phyloP scores from a whole-genome alignment of 2,329 filamentous ascomycete species.

The Aureobasidium melanogenum region DNA sequence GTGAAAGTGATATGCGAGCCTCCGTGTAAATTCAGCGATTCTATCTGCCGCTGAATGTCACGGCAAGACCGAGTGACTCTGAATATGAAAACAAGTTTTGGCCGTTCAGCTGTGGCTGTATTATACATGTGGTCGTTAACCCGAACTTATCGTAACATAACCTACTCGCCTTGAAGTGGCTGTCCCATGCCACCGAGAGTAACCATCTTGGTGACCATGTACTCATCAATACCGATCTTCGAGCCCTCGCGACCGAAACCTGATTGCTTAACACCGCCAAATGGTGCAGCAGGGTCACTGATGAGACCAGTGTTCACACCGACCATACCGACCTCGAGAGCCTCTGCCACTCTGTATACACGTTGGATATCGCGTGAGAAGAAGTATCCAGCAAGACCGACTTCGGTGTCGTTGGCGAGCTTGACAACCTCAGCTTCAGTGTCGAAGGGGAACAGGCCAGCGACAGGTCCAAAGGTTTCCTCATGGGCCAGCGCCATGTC shows the following conservation, averaged over 20 bases:
- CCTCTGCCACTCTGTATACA: conserved; percentile 52
- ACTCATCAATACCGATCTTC: conserved; percentile 42
- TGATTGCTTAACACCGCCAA: conserved; percentile 33
- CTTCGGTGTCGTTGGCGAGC: conserved; percentile 71
- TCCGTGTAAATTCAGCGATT: no score
- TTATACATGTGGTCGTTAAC: neutral
- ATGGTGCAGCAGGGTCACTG: conserved; percentile 35
- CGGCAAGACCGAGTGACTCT: neutral
- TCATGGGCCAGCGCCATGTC: conserved; percentile 79
- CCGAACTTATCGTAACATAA: neutral
- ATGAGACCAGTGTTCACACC: conserved; percentile 50
- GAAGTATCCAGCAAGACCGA: conserved; percentile 92
- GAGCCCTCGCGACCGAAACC: conserved; percentile 44
- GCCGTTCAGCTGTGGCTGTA: neutral
- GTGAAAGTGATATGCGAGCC: no score
- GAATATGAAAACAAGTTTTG: neutral
- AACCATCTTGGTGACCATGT: conserved; percentile 37
- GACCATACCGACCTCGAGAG: conserved; percentile 78
- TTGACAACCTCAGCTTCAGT: conserved; percentile 81
- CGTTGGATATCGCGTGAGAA: conserved; percentile 58
- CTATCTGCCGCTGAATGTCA: no score
- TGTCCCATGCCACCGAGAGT: conserved; percentile 54
- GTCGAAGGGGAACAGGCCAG: conserved; percentile 79
- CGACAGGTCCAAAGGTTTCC: conserved; percentile 94
- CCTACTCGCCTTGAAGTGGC: conserved; percentile 38